Evolutionary conservation across 106 monocot genomes (phyloP).

Genomic region (Platanthera guangdongensis): DNA sequence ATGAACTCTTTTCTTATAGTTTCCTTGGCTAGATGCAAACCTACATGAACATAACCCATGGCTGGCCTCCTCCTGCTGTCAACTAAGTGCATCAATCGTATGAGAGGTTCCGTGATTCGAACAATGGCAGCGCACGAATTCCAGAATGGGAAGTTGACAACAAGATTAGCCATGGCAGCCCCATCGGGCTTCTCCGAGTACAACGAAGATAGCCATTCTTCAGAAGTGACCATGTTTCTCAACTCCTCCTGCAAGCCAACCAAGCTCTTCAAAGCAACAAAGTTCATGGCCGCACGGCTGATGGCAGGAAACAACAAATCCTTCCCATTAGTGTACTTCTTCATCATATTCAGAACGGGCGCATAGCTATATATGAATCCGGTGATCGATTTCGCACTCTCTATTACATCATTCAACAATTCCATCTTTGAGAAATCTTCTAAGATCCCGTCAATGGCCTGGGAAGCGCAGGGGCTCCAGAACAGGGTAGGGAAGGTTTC

Average conservation of each 20-base stretch:
- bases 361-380: constrained; percentile 64
- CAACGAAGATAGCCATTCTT: constrained; percentile 53
- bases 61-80: constrained; percentile 53
- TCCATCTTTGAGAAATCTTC: constrained; percentile 68
- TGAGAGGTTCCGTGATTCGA: constrained; percentile 55
- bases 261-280: constrained; percentile 59
- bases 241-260: constrained; percentile 51
- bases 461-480: constrained; percentile 76
- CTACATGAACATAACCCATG: constrained; percentile 9
- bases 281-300: constrained; percentile 44
- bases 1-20: constrained; percentile 6
- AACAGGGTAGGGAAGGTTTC: constrained; percentile 79
- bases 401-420: constrained; percentile 35
- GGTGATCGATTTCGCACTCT: constrained; percentile 62
- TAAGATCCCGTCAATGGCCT: constrained; percentile 65
- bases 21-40: constrained; percentile 9
- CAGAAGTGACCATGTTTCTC: constrained; percentile 53
- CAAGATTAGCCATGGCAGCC: constrained; percentile 21
- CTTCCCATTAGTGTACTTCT: constrained; percentile 55
- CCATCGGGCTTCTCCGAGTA: constrained; percentile 52
- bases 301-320: constrained; percentile 53
- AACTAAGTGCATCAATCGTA: constrained; percentile 45
- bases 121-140: constrained; percentile 40
- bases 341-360: constrained; percentile 58
- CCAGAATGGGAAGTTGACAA: constrained; percentile 56